phyloP scores from a whole-genome alignment of 108 stramenopile species.

The Skeletonema marinoi region DNA sequence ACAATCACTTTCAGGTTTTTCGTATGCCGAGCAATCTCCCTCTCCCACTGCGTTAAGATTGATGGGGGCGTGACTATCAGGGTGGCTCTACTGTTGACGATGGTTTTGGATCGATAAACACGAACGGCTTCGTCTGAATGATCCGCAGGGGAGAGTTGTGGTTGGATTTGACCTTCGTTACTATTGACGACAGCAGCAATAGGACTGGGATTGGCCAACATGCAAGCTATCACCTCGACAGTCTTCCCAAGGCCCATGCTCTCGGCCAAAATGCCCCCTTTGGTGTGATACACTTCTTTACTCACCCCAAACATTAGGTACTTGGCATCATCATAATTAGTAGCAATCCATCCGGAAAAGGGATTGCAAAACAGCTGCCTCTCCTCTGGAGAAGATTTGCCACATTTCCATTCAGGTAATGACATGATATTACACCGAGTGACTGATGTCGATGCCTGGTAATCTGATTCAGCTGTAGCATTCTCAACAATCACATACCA shows the following conservation, averaged over 20 bases:
- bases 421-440: slow-evolving; percentile 6
- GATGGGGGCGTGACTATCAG: slow-evolving; percentile 73
- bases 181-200: background rate
- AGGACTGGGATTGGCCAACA: slow-evolving; percentile 54
- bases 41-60: slow-evolving; percentile 72
- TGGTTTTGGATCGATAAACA: slow-evolving; percentile 8
- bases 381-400: slow-evolving; percentile 29
- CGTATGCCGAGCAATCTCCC: slow-evolving; percentile 66
- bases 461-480: background rate
- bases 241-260: slow-evolving; percentile 51
- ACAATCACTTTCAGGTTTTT: slow-evolving; percentile 53
- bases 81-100: slow-evolving; percentile 62
- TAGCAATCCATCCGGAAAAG: slow-evolving; percentile 55
- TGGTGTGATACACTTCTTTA: background rate
- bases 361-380: slow-evolving; percentile 45
- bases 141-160: background rate
- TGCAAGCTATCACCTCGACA: slow-evolving; percentile 57
- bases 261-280: slow-evolving; percentile 72
- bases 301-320: slow-evolving; percentile 18
- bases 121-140: slow-evolving; percentile 7
- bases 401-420: slow-evolving; percentile 25
- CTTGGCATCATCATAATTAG: slow-evolving; percentile 39
- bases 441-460: background rate
- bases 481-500: slow-evolving; percentile 48
- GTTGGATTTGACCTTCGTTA: background rate